A percentile compares a stretch with the other conserved stretches of the same genome.
Evolutionary conservation across 441 rosid genomes (phyloP).

Genomic region (Populus hybrid): DNA sequence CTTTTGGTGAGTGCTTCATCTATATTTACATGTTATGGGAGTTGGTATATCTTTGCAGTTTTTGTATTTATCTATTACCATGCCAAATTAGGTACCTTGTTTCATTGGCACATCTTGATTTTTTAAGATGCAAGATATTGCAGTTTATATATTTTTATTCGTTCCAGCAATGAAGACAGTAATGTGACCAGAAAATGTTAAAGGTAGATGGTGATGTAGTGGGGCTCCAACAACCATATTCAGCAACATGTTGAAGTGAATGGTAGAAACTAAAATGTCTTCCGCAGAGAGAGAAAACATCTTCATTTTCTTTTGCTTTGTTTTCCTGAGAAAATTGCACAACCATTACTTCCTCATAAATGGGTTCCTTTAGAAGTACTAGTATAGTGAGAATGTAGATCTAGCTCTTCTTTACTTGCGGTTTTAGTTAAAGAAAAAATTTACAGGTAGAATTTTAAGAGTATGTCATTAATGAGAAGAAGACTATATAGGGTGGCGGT

Average conservation of each 20-base stretch:
- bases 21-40: neutral
- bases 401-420: no score
- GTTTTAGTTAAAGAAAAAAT: no score
- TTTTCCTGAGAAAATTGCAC: neutral
- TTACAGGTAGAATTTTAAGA: no score
- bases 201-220: neutral
- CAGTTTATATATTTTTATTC: neutral
- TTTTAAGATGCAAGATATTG: neutral
- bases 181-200: neutral
- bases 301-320: neutral
- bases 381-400: no score
- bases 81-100: neutral
- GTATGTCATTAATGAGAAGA: no score
- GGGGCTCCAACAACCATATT: neutral
- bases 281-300: neutral
- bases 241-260: neutral
- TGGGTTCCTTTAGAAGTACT: no score
- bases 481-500: no score
- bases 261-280: neutral
- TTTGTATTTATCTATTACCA: neutral
- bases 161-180: neutral
- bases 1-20: conserved; percentile 39
- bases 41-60: neutral
- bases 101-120: neutral
- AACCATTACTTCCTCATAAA: neutral